These are phyloP conservation scores for Cyberlindnera petersonii DNA, from an alignment of 805 yeast species.

Conservation along the genomic window DNA sequence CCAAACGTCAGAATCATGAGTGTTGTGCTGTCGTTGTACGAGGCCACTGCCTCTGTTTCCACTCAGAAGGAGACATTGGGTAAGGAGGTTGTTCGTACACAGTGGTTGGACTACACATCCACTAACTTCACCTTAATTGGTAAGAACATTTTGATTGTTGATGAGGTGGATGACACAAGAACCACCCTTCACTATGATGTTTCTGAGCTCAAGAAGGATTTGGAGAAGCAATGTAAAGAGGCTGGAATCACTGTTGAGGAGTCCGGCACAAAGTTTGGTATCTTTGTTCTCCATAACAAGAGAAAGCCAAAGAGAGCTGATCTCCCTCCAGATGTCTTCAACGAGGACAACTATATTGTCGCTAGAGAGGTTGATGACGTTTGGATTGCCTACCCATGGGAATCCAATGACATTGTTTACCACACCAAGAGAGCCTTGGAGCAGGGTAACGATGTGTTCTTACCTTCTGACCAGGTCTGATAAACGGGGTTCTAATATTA, in stretches of 20 bases:
- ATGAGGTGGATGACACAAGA: constrained; percentile 85
- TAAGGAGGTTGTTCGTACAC: constrained; percentile 67
- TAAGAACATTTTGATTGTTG: constrained; percentile 69
- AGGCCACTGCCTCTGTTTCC: constrained; percentile 65
- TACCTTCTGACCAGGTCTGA: constrained; percentile 13
- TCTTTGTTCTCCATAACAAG: constrained; percentile 78
- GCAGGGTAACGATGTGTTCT: constrained; percentile 64
- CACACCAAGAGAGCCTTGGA: constrained; percentile 69
- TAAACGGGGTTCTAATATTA: too few relatives aligned
- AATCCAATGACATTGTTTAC: constrained; percentile 66
- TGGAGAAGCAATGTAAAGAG: constrained; percentile 53
- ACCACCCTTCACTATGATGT: constrained; percentile 80
- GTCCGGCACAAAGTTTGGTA: constrained; percentile 57
- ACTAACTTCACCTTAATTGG: constrained; percentile 57
- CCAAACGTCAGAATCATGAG: constrained; percentile 95
- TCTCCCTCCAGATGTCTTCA: constrained; percentile 59
- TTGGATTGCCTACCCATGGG: constrained; percentile 92
- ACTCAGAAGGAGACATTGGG: constrained; percentile 57
- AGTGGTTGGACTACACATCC: constrained; percentile 76
- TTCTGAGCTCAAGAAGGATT: constrained; percentile 69
- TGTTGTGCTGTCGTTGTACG: constrained; percentile 86
- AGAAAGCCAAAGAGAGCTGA: constrained; percentile 67
- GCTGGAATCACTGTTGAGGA: constrained; percentile 41
- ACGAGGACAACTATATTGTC: constrained; percentile 61
- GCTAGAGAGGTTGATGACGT: constrained; percentile 72